Conservation (phyloP, 148 eudicot species). For the Nepenthes mirabilis region DNA sequence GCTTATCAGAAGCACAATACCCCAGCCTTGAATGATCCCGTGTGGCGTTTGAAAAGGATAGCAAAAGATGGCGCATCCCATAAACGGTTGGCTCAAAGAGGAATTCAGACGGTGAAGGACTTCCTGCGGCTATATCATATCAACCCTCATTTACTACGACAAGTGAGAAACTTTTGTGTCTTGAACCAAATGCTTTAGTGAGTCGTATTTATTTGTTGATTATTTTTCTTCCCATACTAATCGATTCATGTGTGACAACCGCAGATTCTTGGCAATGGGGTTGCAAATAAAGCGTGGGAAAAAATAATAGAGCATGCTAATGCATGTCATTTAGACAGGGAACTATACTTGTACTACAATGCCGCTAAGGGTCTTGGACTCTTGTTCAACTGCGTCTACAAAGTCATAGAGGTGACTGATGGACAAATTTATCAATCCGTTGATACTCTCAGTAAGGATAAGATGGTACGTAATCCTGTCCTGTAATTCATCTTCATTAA, state of each 20-base stretch:
- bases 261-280: slow-evolving; percentile 42
- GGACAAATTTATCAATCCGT: slow-evolving; percentile 20
- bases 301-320: slow-evolving; percentile 51
- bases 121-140: slow-evolving; percentile 12
- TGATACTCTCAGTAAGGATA: slow-evolving; percentile 18
- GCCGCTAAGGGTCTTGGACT: slow-evolving; percentile 13
- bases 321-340: slow-evolving; percentile 38
- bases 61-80: slow-evolving; percentile 8
- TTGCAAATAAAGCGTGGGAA: slow-evolving; percentile 64
- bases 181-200: background rate
- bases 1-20: slow-evolving; percentile 12
- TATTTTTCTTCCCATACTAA: background rate
- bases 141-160: slow-evolving; percentile 17
- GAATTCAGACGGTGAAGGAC: slow-evolving; percentile 16
- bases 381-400: slow-evolving; percentile 22
- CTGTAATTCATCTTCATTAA: background rate
- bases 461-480: slow-evolving; percentile 22
- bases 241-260: background rate
- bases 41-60: slow-evolving; percentile 16
- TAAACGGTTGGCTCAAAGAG: slow-evolving; percentile 1
- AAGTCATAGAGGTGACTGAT: slow-evolving; percentile 26
- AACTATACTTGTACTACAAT: slow-evolving; percentile 24
- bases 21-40: slow-evolving; percentile 11
- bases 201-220: background rate
- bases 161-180: slow-evolving; percentile 24